These are phyloP conservation scores for Ascocoryne sarcoides DNA, from an alignment of 2,329 filamentous ascomycete species.

Conservation along the genomic window DNA sequence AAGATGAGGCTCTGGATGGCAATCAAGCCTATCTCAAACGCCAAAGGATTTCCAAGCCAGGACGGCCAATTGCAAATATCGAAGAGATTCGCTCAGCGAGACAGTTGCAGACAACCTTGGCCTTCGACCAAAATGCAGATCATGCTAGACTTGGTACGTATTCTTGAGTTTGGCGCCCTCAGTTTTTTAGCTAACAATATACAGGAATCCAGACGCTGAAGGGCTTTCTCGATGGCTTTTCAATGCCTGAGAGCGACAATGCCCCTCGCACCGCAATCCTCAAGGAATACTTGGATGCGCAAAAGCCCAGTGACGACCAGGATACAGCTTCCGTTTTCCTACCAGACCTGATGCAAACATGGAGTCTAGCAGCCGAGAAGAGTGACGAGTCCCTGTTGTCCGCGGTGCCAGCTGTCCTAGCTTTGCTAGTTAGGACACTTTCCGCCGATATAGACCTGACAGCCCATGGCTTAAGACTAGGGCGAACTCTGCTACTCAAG, in stretches of 20 bases:
- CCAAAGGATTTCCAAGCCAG: constrained; percentile 37
- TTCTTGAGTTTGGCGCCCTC: neutral
- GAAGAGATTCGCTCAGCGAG: constrained; percentile 54
- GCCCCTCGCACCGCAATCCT: constrained; percentile 49
- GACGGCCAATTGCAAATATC: constrained; percentile 28
- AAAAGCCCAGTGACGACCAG: constrained; percentile 39
- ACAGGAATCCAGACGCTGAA: constrained; percentile 62
- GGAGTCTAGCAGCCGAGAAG: constrained; percentile 72
- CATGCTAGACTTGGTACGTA: constrained; percentile 55
- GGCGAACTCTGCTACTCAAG: constrained; percentile 72
- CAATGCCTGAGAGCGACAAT: constrained; percentile 36
- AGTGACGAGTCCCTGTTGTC: constrained; percentile 78
- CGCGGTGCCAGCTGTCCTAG: constrained; percentile 69
- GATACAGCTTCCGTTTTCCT: constrained; percentile 58
- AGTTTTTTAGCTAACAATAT: constrained; percentile 1
- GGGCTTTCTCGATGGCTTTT: constrained; percentile 58
- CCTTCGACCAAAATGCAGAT: constrained; percentile 61
- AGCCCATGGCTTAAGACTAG: constrained; percentile 67
- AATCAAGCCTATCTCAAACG: constrained; percentile 28
- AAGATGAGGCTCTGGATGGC: constrained; percentile 20
- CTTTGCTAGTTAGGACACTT: constrained; percentile 70
- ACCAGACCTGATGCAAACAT: constrained; percentile 74
- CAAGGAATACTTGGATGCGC: constrained; percentile 56
- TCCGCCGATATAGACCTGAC: constrained; percentile 67
- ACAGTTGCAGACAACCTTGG: constrained; percentile 60